Conservation (phyloP, 1,284 basidiomycete genomes). For the Ustilago trichophora region DNA sequence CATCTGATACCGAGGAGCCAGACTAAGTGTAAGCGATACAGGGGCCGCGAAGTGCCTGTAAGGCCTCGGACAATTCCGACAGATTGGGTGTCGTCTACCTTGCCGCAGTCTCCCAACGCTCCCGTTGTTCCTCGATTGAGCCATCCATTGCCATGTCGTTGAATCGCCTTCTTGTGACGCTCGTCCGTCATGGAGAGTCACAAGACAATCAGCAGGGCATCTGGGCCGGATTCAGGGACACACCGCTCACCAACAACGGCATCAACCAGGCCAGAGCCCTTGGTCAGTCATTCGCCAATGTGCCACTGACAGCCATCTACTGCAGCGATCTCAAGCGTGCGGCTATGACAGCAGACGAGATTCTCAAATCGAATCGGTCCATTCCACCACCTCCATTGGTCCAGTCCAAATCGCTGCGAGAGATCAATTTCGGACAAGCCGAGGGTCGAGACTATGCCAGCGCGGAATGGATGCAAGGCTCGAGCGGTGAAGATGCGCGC, state of each 20-base stretch:
- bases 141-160: too few relatives aligned
- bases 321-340: slow-evolving; percentile 83
- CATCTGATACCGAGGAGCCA: too few relatives aligned
- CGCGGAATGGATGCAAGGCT: slow-evolving; percentile 32
- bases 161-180: slow-evolving; percentile 45
- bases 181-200: slow-evolving; percentile 56
- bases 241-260: slow-evolving; percentile 84
- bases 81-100: too few relatives aligned
- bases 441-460: slow-evolving; percentile 74
- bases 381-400: slow-evolving; percentile 72
- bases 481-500: slow-evolving; percentile 67
- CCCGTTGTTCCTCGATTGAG: too few relatives aligned
- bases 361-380: slow-evolving; percentile 70
- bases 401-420: slow-evolving; percentile 67
- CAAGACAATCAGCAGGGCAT: slow-evolving; percentile 68
- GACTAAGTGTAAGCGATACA: too few relatives aligned
- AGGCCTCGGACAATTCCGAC: too few relatives aligned
- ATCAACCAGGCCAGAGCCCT: slow-evolving; percentile 84
- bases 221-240: slow-evolving; percentile 87
- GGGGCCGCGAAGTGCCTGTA: too few relatives aligned
- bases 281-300: slow-evolving; percentile 74
- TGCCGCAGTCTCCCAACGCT: too few relatives aligned
- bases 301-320: slow-evolving; percentile 76
- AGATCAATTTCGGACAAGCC: slow-evolving; percentile 74
- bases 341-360: slow-evolving; percentile 74